A percentile compares a stretch with the other conserved stretches of the same genome.
phyloP scores from a whole-genome alignment of 75 land plant genomes.

The Cryptomeria japonica region DNA sequence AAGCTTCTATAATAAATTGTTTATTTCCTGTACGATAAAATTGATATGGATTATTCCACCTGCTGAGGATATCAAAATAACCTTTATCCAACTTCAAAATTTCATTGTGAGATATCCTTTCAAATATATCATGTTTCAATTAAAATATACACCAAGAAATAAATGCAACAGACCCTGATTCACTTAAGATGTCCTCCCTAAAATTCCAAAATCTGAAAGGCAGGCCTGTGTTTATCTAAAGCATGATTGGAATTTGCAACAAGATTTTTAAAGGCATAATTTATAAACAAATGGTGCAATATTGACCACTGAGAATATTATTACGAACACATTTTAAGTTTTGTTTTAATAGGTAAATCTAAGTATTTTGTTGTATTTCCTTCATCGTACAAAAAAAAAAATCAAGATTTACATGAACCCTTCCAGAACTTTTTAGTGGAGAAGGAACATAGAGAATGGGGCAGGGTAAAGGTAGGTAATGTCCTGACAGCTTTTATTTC shows the following conservation, averaged over 20 bases:
- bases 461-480: too few relatives aligned
- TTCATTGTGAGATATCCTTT: not conserved
- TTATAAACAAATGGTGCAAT: too few relatives aligned
- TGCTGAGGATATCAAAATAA: not conserved
- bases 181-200: not conserved
- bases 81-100: not conserved
- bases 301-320: too few relatives aligned
- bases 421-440: too few relatives aligned
- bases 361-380: too few relatives aligned
- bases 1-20: not conserved
- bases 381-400: too few relatives aligned
- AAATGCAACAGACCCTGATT: not conserved
- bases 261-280: too few relatives aligned
- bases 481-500: too few relatives aligned
- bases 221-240: not conserved
- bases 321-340: too few relatives aligned
- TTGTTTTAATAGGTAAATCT: too few relatives aligned
- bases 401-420: too few relatives aligned
- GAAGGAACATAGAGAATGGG: too few relatives aligned
- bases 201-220: not conserved
- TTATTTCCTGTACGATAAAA: not conserved
- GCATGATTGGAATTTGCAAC: not conserved
- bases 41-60: not conserved
- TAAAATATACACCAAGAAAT: not conserved
- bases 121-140: not conserved